Evolutionary conservation across 306 rosid species (phyloP).

Genomic region (Comarum palustre): DNA sequence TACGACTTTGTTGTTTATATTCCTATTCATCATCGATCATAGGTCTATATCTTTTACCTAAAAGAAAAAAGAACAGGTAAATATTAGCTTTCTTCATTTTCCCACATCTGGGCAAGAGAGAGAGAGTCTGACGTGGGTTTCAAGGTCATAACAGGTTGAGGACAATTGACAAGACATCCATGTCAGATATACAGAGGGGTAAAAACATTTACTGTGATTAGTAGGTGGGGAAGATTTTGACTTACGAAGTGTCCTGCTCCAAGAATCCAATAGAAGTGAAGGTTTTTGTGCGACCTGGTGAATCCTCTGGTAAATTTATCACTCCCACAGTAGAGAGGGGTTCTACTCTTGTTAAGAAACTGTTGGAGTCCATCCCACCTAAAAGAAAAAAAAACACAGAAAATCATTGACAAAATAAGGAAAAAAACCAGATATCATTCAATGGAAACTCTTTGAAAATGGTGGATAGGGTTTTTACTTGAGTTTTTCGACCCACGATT

Average conservation of each 20-base stretch:
- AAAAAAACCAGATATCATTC: neutral
- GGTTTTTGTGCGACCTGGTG: constrained; percentile 57
- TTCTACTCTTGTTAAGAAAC: constrained; percentile 52
- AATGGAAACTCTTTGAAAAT: too few species aligned
- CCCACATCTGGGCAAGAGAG: neutral
- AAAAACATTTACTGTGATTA: neutral
- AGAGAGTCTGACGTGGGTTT: neutral
- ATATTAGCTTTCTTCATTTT: neutral
- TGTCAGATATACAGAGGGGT: neutral
- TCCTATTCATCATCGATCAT: too few species aligned
- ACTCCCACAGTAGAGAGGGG: constrained; percentile 54
- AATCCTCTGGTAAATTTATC: constrained; percentile 54
- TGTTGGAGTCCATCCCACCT: constrained; percentile 78
- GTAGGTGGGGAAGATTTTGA: constrained; percentile 12
- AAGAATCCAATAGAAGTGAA: constrained; percentile 90
- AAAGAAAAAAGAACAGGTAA: too few species aligned
- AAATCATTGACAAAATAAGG: neutral
- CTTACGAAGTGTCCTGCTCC: constrained; percentile 98
- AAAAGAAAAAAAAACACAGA: neutral
- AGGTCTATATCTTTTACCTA: too few species aligned
- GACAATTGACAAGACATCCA: neutral
- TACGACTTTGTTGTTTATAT: neutral
- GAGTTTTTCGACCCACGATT: constrained; percentile 81
- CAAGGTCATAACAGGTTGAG: neutral
- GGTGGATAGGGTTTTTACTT: constrained; percentile 39